A percentile compares a stretch with the other conserved stretches of the same genome.
phyloP scores from a whole-genome alignment of 2,329 filamentous ascomycete genomes.

The Colletotrichum incanum region DNA sequence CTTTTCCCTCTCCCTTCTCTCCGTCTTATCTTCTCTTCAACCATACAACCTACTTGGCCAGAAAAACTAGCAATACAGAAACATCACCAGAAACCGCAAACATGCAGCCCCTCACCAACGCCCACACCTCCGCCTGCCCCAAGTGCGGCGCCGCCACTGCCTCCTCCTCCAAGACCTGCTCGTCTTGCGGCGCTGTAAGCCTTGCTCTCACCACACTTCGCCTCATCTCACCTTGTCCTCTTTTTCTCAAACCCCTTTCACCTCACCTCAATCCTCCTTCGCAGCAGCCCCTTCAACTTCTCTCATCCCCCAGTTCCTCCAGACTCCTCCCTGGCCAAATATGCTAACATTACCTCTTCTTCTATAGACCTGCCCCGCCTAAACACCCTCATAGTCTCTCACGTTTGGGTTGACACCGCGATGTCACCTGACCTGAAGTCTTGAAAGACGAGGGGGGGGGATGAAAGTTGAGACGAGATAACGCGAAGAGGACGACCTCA shows the following conservation, averaged over 20 bases:
- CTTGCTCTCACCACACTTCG: conserved; percentile 11
- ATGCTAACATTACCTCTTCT: conserved; percentile 10
- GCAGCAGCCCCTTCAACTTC: neutral
- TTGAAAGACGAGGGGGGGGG: neutral
- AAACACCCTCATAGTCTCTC: conserved; percentile 17
- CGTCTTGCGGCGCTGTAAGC: conserved; percentile 71
- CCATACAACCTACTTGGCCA: neutral
- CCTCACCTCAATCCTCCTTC: neutral
- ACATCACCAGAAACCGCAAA: conserved; percentile 27
- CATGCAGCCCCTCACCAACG: conserved; percentile 53
- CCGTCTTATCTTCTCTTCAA: conserved; percentile 10
- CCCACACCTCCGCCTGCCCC: conserved; percentile 64
- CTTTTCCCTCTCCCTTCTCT: neutral
- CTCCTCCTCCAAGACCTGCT: conserved; percentile 67
- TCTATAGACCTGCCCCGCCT: conserved; percentile 53
- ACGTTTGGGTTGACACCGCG: neutral
- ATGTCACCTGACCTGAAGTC: neutral
- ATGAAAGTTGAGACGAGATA: neutral
- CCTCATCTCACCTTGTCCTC: conserved; percentile 4
- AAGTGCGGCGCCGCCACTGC: conserved; percentile 68
- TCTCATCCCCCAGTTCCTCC: neutral
- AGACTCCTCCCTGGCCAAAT: neutral
- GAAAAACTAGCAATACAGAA: conserved; percentile 4
- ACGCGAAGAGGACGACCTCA: neutral
- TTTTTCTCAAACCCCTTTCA: conserved; percentile 1